Evolutionary conservation across 768 basidiomycete genomes (phyloP), one percentile per base, ranked within the genome.

Genomic region (Leccinum aurantiacum): DNA sequence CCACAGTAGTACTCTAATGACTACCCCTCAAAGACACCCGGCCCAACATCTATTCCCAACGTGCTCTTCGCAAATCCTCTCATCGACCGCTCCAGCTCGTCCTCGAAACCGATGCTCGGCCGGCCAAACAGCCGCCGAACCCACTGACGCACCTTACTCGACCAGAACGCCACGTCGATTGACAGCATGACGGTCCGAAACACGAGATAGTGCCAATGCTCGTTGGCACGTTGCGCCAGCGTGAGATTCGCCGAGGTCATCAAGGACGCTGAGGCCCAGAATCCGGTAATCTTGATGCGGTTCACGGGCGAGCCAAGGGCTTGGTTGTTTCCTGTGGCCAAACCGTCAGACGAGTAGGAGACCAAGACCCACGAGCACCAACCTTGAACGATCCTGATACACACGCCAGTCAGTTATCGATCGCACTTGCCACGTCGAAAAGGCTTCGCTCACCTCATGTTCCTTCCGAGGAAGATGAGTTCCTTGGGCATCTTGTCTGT

Each of bases 281-380:
- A 84, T 0, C 90, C 94, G 0, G 90, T 92, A 56, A 95, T 90
- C 72, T 93, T 94, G 76, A 97, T 88, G 19, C 93, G 84, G 68
- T 95, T 95, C 1, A 93, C 90, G 0, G 93, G 93, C 3, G 90
- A 90, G 14, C 91, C 90, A 37, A 95, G 84, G 2, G 82, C 77
- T 72, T 94, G 90, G 65, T 93, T 93, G 72, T 93, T 92, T 17
- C 88, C 82, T 87, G 9, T 0, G 1, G 37, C 6, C 9, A 10
- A 33, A 27, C 7, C 10, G n/a, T 58, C 33, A 29, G 8, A 29
- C 8, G 27, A 29, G 27, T 7, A 29, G 27, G 27, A 29, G 27
- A 29, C 27, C 27, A 8, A n/a, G 8, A 13, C 15, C 2, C 10
- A 33, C 31, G 41, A 15, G 15, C 17, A 59, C 61, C 11, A 7